Evolutionary conservation across 192 early-diverging fungal species (phyloP).

Genomic region (Haplosporangium gracile): DNA sequence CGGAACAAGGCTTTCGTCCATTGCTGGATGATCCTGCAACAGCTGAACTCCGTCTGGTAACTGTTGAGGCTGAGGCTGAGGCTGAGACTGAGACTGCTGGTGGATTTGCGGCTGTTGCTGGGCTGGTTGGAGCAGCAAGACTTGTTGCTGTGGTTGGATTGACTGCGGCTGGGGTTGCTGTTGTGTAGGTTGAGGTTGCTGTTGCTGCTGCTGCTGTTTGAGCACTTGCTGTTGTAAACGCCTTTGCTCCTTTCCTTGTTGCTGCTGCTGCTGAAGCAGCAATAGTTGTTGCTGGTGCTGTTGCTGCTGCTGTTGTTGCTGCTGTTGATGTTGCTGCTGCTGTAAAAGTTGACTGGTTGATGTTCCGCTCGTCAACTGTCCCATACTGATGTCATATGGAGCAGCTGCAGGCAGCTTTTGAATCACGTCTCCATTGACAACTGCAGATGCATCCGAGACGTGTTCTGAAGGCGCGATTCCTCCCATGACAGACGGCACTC

Average conservation of each 20-base stretch:
- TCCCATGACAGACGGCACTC: background rate
- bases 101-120: slow-evolving; percentile 6
- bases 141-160: background rate
- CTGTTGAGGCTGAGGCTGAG: background rate
- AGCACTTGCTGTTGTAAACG: slow-evolving; percentile 19
- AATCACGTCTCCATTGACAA: background rate
- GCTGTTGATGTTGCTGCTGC: slow-evolving; percentile 19
- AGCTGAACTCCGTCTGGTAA: background rate
- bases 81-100: slow-evolving; percentile 1
- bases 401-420: background rate
- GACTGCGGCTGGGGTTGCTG: background rate
- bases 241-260: slow-evolving; percentile 35
- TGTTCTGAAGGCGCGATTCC: background rate
- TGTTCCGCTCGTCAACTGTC: background rate
- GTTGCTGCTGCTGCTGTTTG: slow-evolving; percentile 7
- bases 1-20: slow-evolving; percentile 20
- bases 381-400: background rate
- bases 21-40: background rate
- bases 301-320: slow-evolving; percentile 10
- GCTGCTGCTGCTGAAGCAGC: slow-evolving; percentile 15
- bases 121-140: background rate
- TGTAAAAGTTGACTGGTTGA: slow-evolving; percentile 1
- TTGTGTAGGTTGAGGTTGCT: slow-evolving; percentile 11
- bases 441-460: background rate
- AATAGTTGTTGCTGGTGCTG: slow-evolving; percentile 28